These are phyloP conservation scores for Ophiostoma quercus DNA, from an alignment of 2,329 filamentous ascomycete genomes.

Conservation along the genomic window DNA sequence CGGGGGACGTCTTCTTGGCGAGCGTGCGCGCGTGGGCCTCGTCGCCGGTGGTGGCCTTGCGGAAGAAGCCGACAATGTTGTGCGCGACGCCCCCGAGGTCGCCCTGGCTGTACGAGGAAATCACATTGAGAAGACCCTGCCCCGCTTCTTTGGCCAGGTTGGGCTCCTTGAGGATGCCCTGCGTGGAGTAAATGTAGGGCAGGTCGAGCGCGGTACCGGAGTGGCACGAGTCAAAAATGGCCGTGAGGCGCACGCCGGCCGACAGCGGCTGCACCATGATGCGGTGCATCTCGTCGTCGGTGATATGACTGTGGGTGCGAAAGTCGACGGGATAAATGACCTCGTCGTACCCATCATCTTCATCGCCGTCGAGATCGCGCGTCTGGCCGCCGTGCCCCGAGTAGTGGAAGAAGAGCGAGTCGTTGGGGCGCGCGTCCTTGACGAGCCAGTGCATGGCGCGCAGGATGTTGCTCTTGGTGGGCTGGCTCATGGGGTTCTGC, in stretches of 20 bases:
- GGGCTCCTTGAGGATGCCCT: slow-evolving; percentile 74
- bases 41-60: slow-evolving; percentile 72
- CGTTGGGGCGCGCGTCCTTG: slow-evolving; percentile 85
- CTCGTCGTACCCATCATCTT: slow-evolving; percentile 76
- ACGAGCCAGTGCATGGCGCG: slow-evolving; percentile 97
- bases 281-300: slow-evolving; percentile 73
- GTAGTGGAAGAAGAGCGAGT: slow-evolving; percentile 97
- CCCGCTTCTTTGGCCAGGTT: slow-evolving; percentile 76
- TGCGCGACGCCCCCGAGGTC: slow-evolving; percentile 77
- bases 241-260: slow-evolving; percentile 77
- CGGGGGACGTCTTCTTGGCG: slow-evolving; percentile 85
- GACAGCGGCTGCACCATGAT: slow-evolving; percentile 72
- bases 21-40: slow-evolving; percentile 73
- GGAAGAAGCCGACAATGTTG: slow-evolving; percentile 77
- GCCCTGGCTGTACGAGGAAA: slow-evolving; percentile 74
- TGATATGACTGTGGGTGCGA: slow-evolving; percentile 64
- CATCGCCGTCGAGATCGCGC: slow-evolving; percentile 71
- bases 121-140: slow-evolving; percentile 63
- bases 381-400: slow-evolving; percentile 84
- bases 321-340: slow-evolving; percentile 83
- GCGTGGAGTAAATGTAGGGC: slow-evolving; percentile 74
- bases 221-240: slow-evolving; percentile 78
- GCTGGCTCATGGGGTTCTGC: slow-evolving; percentile 94
- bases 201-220: slow-evolving; percentile 72
- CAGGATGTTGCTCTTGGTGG: slow-evolving; percentile 90